Evolutionary conservation across 1,284 basidiomycete species (phyloP).

Genomic region (Trametes polyzona): DNA sequence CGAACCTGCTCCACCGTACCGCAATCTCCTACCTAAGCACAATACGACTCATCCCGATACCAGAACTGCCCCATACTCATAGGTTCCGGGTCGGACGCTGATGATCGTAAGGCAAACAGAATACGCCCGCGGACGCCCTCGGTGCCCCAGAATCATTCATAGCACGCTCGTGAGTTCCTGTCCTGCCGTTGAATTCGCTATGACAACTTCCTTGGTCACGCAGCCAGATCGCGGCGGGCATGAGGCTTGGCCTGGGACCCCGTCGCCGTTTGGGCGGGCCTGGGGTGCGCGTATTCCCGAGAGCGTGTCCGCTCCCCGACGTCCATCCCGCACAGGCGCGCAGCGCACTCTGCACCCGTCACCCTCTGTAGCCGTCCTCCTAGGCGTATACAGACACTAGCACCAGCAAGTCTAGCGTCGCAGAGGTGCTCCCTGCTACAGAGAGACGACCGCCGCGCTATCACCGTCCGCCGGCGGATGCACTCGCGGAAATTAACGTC

Average conservation of each 20-base stretch:
- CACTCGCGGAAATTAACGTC: constrained; percentile 10
- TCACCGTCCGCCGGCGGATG: not conserved
- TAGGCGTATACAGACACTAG: not conserved
- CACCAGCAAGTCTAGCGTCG: not conserved
- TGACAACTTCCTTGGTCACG: not conserved
- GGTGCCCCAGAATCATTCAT: not conserved
- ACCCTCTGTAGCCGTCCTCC: no score
- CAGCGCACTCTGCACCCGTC: not conserved
- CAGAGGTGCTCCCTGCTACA: not conserved
- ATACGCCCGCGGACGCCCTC: not conserved
- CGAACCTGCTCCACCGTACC: not conserved
- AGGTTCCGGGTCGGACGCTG: no score
- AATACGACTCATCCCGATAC: no score
- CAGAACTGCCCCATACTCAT: no score
- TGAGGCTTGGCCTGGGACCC: constrained; percentile 7
- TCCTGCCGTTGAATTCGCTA: not conserved
- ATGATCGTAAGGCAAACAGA: no score
- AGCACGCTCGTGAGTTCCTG: not conserved
- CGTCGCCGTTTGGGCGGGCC: constrained; percentile 9
- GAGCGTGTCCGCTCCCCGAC: not conserved
- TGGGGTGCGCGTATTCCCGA: not conserved
- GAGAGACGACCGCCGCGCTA: not conserved
- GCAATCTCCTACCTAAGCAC: not conserved
- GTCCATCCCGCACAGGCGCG: no score
- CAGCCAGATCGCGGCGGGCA: constrained; percentile 1